phyloP scores from a whole-genome alignment of 1,284 basidiomycete species.

The Afroboletus lepidellus region DNA sequence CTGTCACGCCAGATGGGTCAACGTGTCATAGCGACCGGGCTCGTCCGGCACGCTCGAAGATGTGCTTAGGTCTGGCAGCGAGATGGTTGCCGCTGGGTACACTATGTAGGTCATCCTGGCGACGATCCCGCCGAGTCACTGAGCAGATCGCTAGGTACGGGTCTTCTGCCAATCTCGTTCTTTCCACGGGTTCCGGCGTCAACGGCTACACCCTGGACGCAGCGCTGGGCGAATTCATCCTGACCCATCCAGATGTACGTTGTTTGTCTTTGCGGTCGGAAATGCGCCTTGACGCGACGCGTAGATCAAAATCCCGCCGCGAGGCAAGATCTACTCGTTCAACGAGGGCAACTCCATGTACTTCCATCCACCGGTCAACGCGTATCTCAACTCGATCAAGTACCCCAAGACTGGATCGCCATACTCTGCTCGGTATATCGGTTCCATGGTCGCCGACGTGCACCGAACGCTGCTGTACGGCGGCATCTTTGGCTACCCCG shows the following conservation, averaged over 20 bases:
- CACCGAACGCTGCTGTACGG: slow-evolving; percentile 97
- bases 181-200: slow-evolving; percentile 94
- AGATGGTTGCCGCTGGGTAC: slow-evolving; percentile 98
- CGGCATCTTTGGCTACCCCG: slow-evolving; percentile 98
- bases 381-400: slow-evolving; percentile 96
- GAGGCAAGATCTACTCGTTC: slow-evolving; percentile 99
- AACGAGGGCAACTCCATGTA: slow-evolving; percentile 98
- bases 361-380: slow-evolving; percentile 83
- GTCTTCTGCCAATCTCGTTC: slow-evolving; percentile 95
- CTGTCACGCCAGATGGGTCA: not conserved
- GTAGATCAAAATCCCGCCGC: slow-evolving; percentile 87
- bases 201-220: slow-evolving; percentile 99
- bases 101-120: slow-evolving; percentile 68
- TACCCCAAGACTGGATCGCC: slow-evolving; percentile 80
- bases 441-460: slow-evolving; percentile 98
- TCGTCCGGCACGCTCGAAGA: slow-evolving; percentile 81
- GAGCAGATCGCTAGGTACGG: slow-evolving; percentile 75
- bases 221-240: slow-evolving; percentile 95
- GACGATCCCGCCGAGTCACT: slow-evolving; percentile 9
- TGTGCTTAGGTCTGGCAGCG: slow-evolving; percentile 90
- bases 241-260: slow-evolving; percentile 92
- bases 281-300: slow-evolving; percentile 4
- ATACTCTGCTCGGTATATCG: slow-evolving; percentile 95
- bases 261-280: slow-evolving; percentile 1
- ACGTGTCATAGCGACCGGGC: slow-evolving; percentile 55